A percentile compares a stretch with the other conserved stretches of the same genome.
Evolutionary conservation across 2,329 filamentous ascomycete species (phyloP).

Genomic region (Thielaviopsis ethacetica): DNA sequence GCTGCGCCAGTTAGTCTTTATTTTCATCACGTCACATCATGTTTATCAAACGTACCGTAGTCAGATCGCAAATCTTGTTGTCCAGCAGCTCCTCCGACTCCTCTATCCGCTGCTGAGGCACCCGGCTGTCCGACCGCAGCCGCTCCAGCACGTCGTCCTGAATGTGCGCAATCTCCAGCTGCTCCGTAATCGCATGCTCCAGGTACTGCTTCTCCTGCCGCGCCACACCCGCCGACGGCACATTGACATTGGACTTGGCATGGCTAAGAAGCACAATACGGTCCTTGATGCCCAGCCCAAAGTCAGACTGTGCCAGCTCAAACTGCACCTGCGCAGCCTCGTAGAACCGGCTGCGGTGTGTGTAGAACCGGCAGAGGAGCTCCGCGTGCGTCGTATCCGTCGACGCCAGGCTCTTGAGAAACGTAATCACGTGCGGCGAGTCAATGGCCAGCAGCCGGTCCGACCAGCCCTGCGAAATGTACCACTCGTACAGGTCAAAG

Average conservation of each 20-base stretch:
- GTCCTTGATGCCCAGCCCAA: conserved; percentile 62
- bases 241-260: conserved; percentile 84
- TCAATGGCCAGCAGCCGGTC: conserved; percentile 74
- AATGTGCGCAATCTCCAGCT: conserved; percentile 85
- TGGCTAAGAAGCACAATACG: conserved; percentile 80
- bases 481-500: conserved; percentile 96
- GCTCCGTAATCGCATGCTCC: conserved; percentile 66
- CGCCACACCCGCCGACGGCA: conserved; percentile 58
- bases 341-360: conserved; percentile 67
- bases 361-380: conserved; percentile 83
- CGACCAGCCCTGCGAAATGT: conserved; percentile 67
- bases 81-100: conserved; percentile 55
- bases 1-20: too few species aligned
- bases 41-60: conserved; percentile 61
- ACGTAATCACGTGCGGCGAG: conserved; percentile 72
- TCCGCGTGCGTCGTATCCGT: conserved; percentile 68
- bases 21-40: too few species aligned
- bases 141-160: conserved; percentile 81
- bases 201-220: conserved; percentile 72
- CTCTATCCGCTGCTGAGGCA: conserved; percentile 43
- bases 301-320: conserved; percentile 67
- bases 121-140: conserved; percentile 54
- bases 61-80: conserved; percentile 61
- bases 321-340: conserved; percentile 78
- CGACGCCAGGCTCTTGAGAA: conserved; percentile 60